A percentile compares a stretch with the other conserved stretches of the same genome.
These are phyloP conservation scores for Telfairia occidentalis DNA, from an alignment of 331 rosid species.

Conservation along the genomic window DNA sequence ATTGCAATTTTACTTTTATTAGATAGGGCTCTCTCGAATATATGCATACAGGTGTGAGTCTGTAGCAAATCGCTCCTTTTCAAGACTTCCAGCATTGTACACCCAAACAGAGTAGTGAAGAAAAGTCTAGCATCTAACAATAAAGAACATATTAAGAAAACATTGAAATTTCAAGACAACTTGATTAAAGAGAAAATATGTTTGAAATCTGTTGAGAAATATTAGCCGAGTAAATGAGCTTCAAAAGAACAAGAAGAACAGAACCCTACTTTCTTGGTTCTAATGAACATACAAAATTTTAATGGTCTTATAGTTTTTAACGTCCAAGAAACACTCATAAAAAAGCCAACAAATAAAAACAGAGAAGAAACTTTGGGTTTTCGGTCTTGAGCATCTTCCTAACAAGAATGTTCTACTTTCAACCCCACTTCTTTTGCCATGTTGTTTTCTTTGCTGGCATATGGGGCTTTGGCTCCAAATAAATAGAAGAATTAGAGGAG, in stretches of 20 bases:
- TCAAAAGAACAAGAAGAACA: too few relatives aligned
- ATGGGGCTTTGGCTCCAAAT: neutral
- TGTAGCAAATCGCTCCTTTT: too few relatives aligned
- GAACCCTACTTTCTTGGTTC: too few relatives aligned
- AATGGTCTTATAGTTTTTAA: too few relatives aligned
- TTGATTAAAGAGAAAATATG: neutral
- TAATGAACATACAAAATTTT: too few relatives aligned
- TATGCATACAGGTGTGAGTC: neutral
- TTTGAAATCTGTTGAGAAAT: too few relatives aligned
- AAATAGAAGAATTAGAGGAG: neutral
- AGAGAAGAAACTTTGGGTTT: too few relatives aligned
- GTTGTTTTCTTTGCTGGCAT: neutral
- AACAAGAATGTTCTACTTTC: neutral
- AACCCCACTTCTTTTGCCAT: neutral
- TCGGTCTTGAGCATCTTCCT: too few relatives aligned
- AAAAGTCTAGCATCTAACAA: neutral
- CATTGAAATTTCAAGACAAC: neutral
- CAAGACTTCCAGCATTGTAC: neutral
- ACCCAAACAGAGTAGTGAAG: neutral
- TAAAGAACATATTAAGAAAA: neutral
- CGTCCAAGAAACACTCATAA: too few relatives aligned
- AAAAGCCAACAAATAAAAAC: too few relatives aligned
- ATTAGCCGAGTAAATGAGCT: too few relatives aligned
- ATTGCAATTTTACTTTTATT: neutral
- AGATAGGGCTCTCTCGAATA: neutral